Evolutionary conservation across 257 asterid species (phyloP).

Genomic region (Solanum habrochaites): DNA sequence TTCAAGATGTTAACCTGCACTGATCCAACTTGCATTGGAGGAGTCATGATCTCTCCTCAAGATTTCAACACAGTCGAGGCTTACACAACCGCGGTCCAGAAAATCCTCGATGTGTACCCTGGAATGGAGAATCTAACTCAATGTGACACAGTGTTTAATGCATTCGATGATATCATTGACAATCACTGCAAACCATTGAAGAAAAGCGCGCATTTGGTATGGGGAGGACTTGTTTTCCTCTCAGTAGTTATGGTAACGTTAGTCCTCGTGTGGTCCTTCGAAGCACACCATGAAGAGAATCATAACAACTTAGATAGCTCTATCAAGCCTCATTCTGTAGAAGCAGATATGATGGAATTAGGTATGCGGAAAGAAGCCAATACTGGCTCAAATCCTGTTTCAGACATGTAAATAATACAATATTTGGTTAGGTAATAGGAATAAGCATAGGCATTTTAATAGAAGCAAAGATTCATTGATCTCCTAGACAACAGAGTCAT

Average conservation of each 20-base stretch:
- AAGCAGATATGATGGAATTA: conserved; percentile 13
- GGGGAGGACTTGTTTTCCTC: conserved; percentile 46
- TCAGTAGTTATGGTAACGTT: conserved; percentile 43
- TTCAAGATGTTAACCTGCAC: conserved; percentile 48
- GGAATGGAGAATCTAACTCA: conserved; percentile 58
- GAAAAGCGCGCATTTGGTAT: conserved; percentile 33
- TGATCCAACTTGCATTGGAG: conserved; percentile 53
- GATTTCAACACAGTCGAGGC: conserved; percentile 32
- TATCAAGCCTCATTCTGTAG: conserved; percentile 36
- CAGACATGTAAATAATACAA: neutral
- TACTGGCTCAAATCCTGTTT: neutral
- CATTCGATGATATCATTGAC: conserved; percentile 45
- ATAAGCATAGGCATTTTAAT: neutral
- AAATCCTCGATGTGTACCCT: conserved; percentile 58
- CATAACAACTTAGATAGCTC: conserved; percentile 25
- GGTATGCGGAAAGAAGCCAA: conserved; percentile 11
- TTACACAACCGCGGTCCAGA: conserved; percentile 57
- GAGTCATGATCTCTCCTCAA: conserved; percentile 36
- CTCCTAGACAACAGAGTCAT: conserved; percentile 15
- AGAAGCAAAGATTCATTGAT: conserved; percentile 13
- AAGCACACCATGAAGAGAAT: conserved; percentile 17
- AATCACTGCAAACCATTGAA: conserved; percentile 60
- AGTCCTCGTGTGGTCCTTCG: conserved; percentile 33
- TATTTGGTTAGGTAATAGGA: neutral
- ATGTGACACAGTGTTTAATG: conserved; percentile 48